phyloP scores from a whole-genome alignment of 306 rosid species.

The Bauhinia variegata region DNA sequence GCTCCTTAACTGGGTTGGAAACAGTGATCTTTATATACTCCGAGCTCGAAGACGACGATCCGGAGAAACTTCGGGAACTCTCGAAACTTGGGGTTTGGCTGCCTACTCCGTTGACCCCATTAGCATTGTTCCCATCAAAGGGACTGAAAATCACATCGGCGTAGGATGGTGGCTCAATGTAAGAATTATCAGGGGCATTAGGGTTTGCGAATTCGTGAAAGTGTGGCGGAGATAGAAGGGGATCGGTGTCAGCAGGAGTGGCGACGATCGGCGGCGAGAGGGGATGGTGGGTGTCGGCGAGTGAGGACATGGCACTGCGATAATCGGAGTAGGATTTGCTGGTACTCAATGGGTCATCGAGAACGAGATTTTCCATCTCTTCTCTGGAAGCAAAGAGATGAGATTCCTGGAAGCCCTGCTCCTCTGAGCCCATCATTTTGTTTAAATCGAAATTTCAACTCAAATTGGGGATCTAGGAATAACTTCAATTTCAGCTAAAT shows the following conservation, averaged over 20 bases:
- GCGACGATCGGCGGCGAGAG: slow-evolving; percentile 43
- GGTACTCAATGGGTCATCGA: slow-evolving; percentile 54
- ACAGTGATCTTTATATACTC: slow-evolving; percentile 77
- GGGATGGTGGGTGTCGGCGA: slow-evolving; percentile 53
- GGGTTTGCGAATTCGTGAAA: slow-evolving; percentile 38
- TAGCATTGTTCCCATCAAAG: slow-evolving; percentile 48
- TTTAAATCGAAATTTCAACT: background rate
- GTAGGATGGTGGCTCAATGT: slow-evolving; percentile 65
- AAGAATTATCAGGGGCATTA: slow-evolving; percentile 43
- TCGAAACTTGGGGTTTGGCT: slow-evolving; percentile 60
- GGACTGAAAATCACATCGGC: slow-evolving; percentile 65
- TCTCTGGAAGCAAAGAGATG: slow-evolving; percentile 55
- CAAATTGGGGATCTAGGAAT: background rate
- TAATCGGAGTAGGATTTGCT: slow-evolving; percentile 56
- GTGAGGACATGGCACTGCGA: slow-evolving; percentile 79
- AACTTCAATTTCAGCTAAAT: slow-evolving; percentile 22
- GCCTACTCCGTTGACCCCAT: slow-evolving; percentile 52
- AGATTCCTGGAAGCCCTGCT: slow-evolving; percentile 55
- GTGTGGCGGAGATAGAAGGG: slow-evolving; percentile 55
- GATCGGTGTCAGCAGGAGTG: slow-evolving; percentile 48
- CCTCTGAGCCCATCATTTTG: slow-evolving; percentile 90
- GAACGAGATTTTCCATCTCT: slow-evolving; percentile 61
- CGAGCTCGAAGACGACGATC: slow-evolving; percentile 57
- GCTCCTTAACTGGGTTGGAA: slow-evolving; percentile 86
- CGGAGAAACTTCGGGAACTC: slow-evolving; percentile 44